A percentile compares a stretch with the other conserved stretches of the same genome.
Conservation (phyloP, 345 rosid species). For the Gossypium longicalyx region DNA sequence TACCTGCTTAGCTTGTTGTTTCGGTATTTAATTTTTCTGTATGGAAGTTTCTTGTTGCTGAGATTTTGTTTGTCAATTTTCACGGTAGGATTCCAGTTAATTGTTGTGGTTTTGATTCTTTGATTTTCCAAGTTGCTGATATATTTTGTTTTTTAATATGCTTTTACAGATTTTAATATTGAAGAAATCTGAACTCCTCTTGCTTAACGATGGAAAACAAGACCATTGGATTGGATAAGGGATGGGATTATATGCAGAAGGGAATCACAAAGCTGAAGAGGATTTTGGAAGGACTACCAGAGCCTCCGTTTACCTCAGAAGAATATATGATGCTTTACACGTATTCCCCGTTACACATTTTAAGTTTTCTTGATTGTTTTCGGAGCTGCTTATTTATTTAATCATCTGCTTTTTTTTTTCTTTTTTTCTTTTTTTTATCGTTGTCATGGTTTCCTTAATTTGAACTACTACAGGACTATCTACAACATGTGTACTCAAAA, state of each 20-base stretch:
- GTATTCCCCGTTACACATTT: constrained; percentile 3
- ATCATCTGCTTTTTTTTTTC: not conserved
- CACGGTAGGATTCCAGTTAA: not conserved
- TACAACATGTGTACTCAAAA: constrained; percentile 85
- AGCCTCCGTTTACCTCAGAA: constrained; percentile 59
- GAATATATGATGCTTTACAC: constrained; percentile 82
- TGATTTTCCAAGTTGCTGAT: not conserved
- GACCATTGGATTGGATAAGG: constrained; percentile 63
- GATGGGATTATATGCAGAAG: constrained; percentile 77
- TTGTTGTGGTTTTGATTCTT: not conserved
- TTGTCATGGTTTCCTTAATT: not conserved
- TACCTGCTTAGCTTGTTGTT: not conserved
- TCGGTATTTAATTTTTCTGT: not conserved
- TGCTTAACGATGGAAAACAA: constrained; percentile 49
- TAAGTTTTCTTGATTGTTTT: not conserved
- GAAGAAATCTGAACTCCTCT: constrained; percentile 29
- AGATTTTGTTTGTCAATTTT: not conserved
- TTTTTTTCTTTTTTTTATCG: not conserved
- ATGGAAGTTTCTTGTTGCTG: not conserved
- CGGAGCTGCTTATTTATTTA: not conserved
- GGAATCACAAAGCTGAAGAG: constrained; percentile 74
- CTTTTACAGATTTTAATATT: constrained; percentile 14
- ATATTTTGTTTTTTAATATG: not conserved
- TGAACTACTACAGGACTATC: constrained; percentile 45
- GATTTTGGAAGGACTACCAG: constrained; percentile 61